Base-by-base conservation (phyloP, 345 rosid genomes). In the Gossypium ekmanianum region DNA sequence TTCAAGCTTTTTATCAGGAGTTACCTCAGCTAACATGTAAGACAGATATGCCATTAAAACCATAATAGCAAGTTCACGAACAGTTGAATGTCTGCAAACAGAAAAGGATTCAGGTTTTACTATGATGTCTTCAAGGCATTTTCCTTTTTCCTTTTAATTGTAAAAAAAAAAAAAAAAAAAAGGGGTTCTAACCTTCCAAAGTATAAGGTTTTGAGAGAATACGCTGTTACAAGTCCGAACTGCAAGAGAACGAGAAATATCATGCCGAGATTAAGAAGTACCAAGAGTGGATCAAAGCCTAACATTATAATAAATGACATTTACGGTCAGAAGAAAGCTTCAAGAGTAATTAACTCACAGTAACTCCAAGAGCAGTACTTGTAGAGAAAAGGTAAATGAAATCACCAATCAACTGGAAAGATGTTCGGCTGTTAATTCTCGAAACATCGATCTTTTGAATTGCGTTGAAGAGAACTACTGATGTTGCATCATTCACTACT, bases 401-500 rank as follows among this genome's bases (percentile, higher is more conserved):
- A 83, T 89, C 87, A 71, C 90, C 89, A 4, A 87, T 47, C 43
- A 92, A 64, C 11, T 7, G 78, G 24, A 91, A 85, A 75, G 72
- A 79, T 16, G 85, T 81, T 79, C 48, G 61, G 72, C 88, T 73
- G 59, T 85, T 85, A 68, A 90, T 77, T 68, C 78, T 81, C 22
- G 81, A 39, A 51, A 90, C 81, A 66, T 91, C 91, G 62, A 94
- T 85, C 85, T 91, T 91, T 77, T 94, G 97, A 61, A 92, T 77
- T 0, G 97, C 92, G 58, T 91, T 94, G 81, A 91, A 94, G 67
- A 94, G 83, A 56, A 90, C 97, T 70, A 91, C 91, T 0, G 97
- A 86, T 52, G 98, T 90, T 70, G 98, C 97, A 78, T 94, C 98
- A 76, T 91, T 92, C 80, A 94, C 97, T 2, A 94, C 97, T 73